These are phyloP conservation scores for Clarireedia monteithiana DNA, from an alignment of 2,329 filamentous ascomycete species.

Conservation along the genomic window DNA sequence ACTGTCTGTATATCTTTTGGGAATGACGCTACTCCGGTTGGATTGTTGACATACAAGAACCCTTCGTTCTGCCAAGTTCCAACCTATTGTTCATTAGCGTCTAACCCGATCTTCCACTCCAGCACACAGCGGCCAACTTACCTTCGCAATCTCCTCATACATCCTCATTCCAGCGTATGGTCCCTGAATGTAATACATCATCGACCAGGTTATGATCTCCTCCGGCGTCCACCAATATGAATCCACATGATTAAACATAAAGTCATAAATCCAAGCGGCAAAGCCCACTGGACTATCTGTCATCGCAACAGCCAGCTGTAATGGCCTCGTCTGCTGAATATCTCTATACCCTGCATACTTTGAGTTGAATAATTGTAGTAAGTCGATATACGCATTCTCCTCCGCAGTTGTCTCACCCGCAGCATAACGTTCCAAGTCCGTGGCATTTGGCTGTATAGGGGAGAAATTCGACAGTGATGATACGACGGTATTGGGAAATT, in stretches of 20 bases:
- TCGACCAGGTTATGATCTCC: conserved; percentile 20
- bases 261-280: conserved; percentile 25
- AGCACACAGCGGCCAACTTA: background rate
- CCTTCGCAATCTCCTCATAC: conserved; percentile 15
- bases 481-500: conserved; percentile 1
- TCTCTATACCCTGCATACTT: background rate
- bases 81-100: background rate
- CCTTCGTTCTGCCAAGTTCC: background rate
- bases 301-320: conserved; percentile 17
- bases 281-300: conserved; percentile 30
- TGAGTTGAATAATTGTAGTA: background rate
- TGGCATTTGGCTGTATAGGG: conserved; percentile 6
- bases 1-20: background rate
- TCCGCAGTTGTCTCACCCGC: background rate
- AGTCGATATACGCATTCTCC: conserved; percentile 4
- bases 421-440: conserved; percentile 6
- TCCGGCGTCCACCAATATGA: conserved; percentile 11
- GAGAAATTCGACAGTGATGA: conserved; percentile 10
- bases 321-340: conserved; percentile 5
- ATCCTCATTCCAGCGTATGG: conserved; percentile 14
- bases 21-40: background rate
- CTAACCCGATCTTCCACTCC: background rate
- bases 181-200: conserved; percentile 21
- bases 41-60: background rate
- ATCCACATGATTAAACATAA: conserved; percentile 1